Percentiles rank a stretch among this genome's conserved stretches.
Evolutionary conservation across 345 rosid genomes (phyloP).

Genomic region (Rhizophora apiculata): DNA sequence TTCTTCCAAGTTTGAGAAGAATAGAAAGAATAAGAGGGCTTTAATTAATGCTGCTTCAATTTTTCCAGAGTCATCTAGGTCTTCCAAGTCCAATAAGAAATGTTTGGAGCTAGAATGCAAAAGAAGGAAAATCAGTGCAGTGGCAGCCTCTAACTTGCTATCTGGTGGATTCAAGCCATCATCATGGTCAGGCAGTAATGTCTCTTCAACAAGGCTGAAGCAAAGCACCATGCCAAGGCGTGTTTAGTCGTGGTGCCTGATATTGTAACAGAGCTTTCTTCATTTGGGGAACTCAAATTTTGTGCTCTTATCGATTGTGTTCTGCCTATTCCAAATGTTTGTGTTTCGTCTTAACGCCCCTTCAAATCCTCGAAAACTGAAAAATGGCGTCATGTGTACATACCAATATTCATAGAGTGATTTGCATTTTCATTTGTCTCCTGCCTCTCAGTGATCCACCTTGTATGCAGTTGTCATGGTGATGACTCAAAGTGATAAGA

Average conservation of each 20-base stretch:
- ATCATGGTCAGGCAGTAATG: conserved; percentile 43
- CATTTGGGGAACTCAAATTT: too few relatives aligned
- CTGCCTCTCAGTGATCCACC: too few relatives aligned
- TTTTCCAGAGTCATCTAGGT: conserved; percentile 48
- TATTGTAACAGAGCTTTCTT: background rate
- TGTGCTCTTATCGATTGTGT: too few relatives aligned
- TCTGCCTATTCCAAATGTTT: too few relatives aligned
- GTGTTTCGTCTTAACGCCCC: too few relatives aligned
- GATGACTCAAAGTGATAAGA: too few relatives aligned
- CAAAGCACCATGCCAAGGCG: background rate
- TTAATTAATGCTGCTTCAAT: conserved; percentile 67
- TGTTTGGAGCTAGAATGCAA: conserved; percentile 67
- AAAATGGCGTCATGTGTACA: too few relatives aligned
- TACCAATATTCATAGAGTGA: too few relatives aligned
- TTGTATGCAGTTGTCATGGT: too few relatives aligned
- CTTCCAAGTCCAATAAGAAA: conserved; percentile 43
- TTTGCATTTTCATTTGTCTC: too few relatives aligned
- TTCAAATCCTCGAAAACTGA: too few relatives aligned
- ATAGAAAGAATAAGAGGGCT: conserved; percentile 74
- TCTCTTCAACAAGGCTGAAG: conserved; percentile 26
- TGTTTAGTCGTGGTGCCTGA: background rate
- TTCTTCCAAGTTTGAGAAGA: conserved; percentile 66
- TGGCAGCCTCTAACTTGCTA: conserved; percentile 57
- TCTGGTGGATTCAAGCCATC: conserved; percentile 68
- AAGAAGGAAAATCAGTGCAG: conserved; percentile 72